phyloP scores from a whole-genome alignment of 2,329 filamentous ascomycete genomes.

The Falciphora oryzae region DNA sequence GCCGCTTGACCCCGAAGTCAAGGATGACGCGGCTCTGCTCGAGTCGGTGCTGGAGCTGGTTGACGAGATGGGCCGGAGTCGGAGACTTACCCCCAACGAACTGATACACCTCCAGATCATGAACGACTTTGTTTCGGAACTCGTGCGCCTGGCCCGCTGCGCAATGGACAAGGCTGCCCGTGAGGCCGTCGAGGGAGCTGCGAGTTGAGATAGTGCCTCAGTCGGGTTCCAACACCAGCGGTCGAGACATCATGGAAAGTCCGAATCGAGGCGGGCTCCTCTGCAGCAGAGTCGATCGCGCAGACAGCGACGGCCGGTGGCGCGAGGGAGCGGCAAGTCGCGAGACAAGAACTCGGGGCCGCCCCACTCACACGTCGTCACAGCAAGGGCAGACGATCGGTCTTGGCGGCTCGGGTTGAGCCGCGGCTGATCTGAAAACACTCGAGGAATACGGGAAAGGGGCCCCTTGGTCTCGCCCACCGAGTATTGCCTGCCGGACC shows the following conservation, averaged over 20 bases:
- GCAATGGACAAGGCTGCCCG: constrained; percentile 21
- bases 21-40: constrained; percentile 41
- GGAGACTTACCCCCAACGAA: constrained; percentile 8
- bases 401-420: background rate
- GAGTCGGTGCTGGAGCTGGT: constrained; percentile 36
- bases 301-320: background rate
- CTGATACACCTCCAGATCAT: constrained; percentile 13
- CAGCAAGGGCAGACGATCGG: background rate
- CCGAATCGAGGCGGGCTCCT: background rate
- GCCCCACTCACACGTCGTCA: background rate
- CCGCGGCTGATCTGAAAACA: background rate
- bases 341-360: background rate
- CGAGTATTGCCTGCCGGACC: background rate
- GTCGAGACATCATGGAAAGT: background rate
- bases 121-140: constrained; percentile 15
- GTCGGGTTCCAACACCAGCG: background rate
- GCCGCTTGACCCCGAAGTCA: constrained; percentile 36
- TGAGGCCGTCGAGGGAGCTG: background rate
- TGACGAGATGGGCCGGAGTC: constrained; percentile 26
- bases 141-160: constrained; percentile 13
- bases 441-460: background rate
- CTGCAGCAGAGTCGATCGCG: no score
- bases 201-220: background rate
- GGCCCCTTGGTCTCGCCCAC: background rate
- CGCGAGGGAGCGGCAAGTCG: background rate